Evolutionary conservation across 768 basidiomycete species (phyloP), one percentile per base, ranked within the genome.

Genomic region (Leucosporidium scottii): DNA sequence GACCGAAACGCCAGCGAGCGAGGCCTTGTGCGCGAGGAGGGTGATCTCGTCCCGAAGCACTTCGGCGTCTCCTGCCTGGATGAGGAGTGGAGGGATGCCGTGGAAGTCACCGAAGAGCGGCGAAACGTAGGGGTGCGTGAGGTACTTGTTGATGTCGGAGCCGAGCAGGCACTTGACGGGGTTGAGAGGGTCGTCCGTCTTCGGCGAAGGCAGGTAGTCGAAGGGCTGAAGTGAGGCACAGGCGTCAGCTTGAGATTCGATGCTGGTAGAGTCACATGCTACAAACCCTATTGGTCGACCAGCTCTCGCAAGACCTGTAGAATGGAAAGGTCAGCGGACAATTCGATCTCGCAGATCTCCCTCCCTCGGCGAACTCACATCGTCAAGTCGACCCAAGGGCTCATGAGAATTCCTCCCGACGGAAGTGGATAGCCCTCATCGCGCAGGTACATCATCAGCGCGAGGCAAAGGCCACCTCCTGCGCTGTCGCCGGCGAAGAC

Each of bases 121-220:
- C 67, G 90, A 93, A 15, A 89, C 94, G 74, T 99, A 99, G 15
- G 94, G 94, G 77, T 99, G 93, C 0, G 93, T 97, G 56, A 97
- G 81, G 76, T 91, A 94, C 67, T 86, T 81, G 74, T 88, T 62
- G 48, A 76, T 72, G 31, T 71, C 70, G 6, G 61, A 31, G 21
- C 93, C 94, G 18, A 98, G 86, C 75, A 97, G 96, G 74, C 93
- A 87, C n/a, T 85, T 85, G 61, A 99, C 87, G 1, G 94, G 94
- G 76, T 98, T 90, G 75, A 97, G 82, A 77, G 93, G 92, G 75
- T 91, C 90, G 66, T 86, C 81, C 1, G 81, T 80, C 30, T 82
- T 80, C 7, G 90, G 90, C 36, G 56, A 66, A 4, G 89, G 87
- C 1, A 93, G 85, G 55, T 93, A 86, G 77, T 93, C 91, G 77